Evolutionary conservation across 1,139 yeast species (phyloP).

Genomic region (Sugiyamaella sp.): DNA sequence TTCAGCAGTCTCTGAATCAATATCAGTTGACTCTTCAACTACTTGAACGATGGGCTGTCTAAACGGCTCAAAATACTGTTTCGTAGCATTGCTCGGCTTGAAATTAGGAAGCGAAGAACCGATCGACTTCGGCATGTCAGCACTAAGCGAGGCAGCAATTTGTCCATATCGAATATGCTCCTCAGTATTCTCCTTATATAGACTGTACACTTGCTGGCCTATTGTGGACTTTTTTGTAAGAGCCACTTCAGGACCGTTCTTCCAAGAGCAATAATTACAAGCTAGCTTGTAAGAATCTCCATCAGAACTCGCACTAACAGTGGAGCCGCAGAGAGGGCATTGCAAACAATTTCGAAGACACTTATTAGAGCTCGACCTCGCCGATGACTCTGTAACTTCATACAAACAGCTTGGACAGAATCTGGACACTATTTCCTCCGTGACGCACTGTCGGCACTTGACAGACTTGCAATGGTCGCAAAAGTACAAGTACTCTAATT

Average conservation of each 20-base stretch:
- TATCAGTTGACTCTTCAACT: background rate
- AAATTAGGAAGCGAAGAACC: background rate
- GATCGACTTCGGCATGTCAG: background rate
- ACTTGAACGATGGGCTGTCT: background rate
- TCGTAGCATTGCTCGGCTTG: background rate
- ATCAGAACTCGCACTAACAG: slow-evolving; percentile 14
- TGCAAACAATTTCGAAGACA: slow-evolving; percentile 37
- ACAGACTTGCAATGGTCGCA: slow-evolving; percentile 35
- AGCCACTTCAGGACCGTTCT: slow-evolving; percentile 7
- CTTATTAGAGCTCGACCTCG: slow-evolving; percentile 31
- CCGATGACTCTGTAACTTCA: slow-evolving; percentile 36
- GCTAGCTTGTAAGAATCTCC: slow-evolving; percentile 22
- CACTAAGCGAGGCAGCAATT: background rate
- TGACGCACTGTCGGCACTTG: slow-evolving; percentile 36
- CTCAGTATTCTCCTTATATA: slow-evolving; percentile 1
- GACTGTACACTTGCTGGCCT: slow-evolving; percentile 25
- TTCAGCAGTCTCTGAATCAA: background rate
- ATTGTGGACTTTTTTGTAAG: slow-evolving; percentile 24
- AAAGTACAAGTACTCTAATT: slow-evolving; percentile 34
- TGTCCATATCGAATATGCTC: slow-evolving; percentile 2
- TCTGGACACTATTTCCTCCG: slow-evolving; percentile 34
- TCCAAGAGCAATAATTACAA: slow-evolving; percentile 36
- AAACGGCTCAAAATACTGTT: background rate
- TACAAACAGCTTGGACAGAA: slow-evolving; percentile 38
- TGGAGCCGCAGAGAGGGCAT: slow-evolving; percentile 35